phyloP scores from a whole-genome alignment of 352 stramenopile species.

The Globisporangium alternatum region DNA sequence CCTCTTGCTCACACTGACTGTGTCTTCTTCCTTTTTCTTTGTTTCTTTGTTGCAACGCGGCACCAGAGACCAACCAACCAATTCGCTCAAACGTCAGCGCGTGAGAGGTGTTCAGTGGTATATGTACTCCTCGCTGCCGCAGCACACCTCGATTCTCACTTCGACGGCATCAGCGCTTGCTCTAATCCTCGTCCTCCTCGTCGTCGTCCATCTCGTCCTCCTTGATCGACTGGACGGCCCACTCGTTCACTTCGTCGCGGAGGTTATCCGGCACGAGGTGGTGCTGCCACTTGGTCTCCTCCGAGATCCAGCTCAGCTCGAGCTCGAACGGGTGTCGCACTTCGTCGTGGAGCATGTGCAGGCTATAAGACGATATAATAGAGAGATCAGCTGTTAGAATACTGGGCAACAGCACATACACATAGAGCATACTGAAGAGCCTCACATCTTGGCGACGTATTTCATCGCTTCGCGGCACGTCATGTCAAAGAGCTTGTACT shows the following conservation, averaged over 20 bases:
- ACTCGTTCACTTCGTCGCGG: conserved; percentile 82
- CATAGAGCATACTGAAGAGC: background rate
- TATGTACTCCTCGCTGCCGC: background rate
- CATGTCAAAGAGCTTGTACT: conserved; percentile 95
- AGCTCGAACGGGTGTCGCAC: conserved; percentile 98
- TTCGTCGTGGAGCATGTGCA: conserved; percentile 96
- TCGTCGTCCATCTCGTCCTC: conserved; percentile 87
- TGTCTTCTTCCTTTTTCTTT: no score
- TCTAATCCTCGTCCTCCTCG: conserved; percentile 78
- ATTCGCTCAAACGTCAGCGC: no score
- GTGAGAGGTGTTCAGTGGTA: background rate
- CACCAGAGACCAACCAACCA: no score
- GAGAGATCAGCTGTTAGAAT: background rate
- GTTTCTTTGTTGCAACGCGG: no score
- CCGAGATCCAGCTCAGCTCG: conserved; percentile 97
- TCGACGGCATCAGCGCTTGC: background rate
- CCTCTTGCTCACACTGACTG: no score
- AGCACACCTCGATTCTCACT: background rate
- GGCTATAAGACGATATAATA: conserved; percentile 35
- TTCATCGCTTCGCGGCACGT: conserved; percentile 96
- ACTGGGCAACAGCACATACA: background rate
- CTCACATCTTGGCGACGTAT: conserved; percentile 97
- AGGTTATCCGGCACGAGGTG: conserved; percentile 90
- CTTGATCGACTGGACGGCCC: conserved; percentile 84
- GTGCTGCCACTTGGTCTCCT: conserved; percentile 96